These are phyloP conservation scores for Saccharomyces hybrid DNA, from an alignment of 1,139 yeast species.

Conservation along the genomic window DNA sequence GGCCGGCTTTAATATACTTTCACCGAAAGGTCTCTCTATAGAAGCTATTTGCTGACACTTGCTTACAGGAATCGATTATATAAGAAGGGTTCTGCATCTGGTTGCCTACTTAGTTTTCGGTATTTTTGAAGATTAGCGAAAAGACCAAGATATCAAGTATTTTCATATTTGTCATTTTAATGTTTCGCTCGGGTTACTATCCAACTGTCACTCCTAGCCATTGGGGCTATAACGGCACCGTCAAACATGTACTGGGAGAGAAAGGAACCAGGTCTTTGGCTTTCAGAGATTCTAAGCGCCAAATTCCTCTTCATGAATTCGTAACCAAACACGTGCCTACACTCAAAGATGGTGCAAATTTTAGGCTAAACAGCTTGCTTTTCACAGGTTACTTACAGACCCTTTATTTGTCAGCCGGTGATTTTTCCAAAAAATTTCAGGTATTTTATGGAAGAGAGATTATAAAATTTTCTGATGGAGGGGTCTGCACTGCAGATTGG, in stretches of 20 bases:
- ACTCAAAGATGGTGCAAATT: constrained; percentile 36
- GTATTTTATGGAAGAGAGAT: constrained; percentile 70
- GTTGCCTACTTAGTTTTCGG: neutral
- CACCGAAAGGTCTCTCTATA: neutral
- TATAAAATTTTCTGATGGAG: constrained; percentile 49
- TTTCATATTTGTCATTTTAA: neutral
- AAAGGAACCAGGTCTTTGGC: constrained; percentile 35
- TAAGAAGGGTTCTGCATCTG: neutral
- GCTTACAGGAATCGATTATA: neutral
- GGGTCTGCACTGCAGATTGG: constrained; percentile 69
- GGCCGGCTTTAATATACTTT: neutral
- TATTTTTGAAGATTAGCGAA: neutral
- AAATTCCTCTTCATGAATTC: constrained; percentile 31
- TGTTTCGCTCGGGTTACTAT: neutral
- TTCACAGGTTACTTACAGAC: constrained; percentile 73
- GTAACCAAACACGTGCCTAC: constrained; percentile 37
- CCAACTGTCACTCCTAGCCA: constrained; percentile 21
- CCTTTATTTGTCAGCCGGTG: constrained; percentile 48
- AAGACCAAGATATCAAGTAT: neutral
- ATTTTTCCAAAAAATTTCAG: constrained; percentile 42
- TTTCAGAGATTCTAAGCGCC: constrained; percentile 23
- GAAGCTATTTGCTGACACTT: neutral
- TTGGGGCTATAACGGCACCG: constrained; percentile 36
- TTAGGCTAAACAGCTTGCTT: constrained; percentile 51
- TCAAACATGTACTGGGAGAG: constrained; percentile 26